Evolutionary conservation across 1,284 basidiomycete genomes (phyloP).

Genomic region (Heimioporus retisporus): DNA sequence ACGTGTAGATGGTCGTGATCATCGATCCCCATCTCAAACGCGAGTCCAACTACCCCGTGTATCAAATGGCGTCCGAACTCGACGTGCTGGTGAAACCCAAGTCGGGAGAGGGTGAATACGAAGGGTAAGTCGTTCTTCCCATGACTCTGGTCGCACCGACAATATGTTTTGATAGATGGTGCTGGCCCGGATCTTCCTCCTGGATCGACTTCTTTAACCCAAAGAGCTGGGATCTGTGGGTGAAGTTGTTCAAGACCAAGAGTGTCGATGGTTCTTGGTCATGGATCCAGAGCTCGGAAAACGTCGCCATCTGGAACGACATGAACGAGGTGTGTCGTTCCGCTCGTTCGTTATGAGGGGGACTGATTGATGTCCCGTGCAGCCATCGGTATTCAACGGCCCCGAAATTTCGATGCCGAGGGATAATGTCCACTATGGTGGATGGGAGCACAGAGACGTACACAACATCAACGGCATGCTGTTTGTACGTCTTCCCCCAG

Average conservation of each 20-base stretch:
- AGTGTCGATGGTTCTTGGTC: constrained; percentile 63
- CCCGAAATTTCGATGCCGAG: constrained; percentile 99
- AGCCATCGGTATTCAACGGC: constrained; percentile 98
- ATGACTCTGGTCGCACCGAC: background rate
- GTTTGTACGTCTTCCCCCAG: constrained; percentile 58
- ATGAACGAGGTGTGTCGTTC: constrained; percentile 91
- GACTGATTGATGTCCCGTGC: constrained; percentile 10
- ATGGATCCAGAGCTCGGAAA: constrained; percentile 83
- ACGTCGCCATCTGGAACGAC: constrained; percentile 97
- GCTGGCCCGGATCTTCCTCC: constrained; percentile 95
- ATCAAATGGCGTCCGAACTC: constrained; percentile 85
- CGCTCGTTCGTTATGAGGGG: no score
- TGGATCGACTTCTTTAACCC: constrained; percentile 99
- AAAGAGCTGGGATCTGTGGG: constrained; percentile 93
- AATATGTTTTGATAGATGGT: constrained; percentile 65
- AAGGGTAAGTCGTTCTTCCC: constrained; percentile 61
- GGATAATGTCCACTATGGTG: constrained; percentile 92
- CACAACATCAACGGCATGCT: constrained; percentile 96
- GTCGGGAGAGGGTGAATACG: constrained; percentile 86
- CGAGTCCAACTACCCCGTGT: constrained; percentile 84
- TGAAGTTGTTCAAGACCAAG: constrained; percentile 79
- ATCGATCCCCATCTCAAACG: constrained; percentile 98
- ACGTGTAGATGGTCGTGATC: constrained; percentile 93
- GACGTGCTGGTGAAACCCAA: constrained; percentile 87
- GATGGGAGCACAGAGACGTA: constrained; percentile 98